These are phyloP conservation scores for Penicillium coprophilum DNA, from an alignment of 495 filamentous ascomycete genomes.

Conservation along the genomic window DNA sequence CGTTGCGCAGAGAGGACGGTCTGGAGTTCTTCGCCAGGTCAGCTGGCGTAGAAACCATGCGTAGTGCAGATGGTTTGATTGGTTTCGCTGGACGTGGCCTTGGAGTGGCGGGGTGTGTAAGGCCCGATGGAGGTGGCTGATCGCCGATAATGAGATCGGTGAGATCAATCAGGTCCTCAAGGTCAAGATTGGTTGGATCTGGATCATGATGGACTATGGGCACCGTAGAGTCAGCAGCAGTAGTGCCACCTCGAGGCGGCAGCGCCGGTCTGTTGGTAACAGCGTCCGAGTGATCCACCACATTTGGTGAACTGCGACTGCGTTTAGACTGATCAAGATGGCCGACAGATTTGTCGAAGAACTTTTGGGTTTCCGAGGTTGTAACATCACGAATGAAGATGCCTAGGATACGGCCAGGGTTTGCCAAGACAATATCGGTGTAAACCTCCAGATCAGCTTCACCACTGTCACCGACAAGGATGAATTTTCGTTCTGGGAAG, in stretches of 20 bases:
- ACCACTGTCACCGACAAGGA: slow-evolving; percentile 92
- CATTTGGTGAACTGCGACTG: slow-evolving; percentile 32
- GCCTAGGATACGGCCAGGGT: slow-evolving; percentile 76
- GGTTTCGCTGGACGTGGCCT: slow-evolving; percentile 58
- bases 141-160: slow-evolving; percentile 52
- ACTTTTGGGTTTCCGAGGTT: slow-evolving; percentile 63
- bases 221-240: slow-evolving; percentile 17
- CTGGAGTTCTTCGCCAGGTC: slow-evolving; percentile 10
- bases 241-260: slow-evolving; percentile 31
- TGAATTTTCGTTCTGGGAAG: slow-evolving; percentile 85
- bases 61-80: slow-evolving; percentile 64
- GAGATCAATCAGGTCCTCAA: slow-evolving; percentile 64
- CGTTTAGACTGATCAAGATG: slow-evolving; percentile 27
- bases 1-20: slow-evolving; percentile 4
- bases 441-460: slow-evolving; percentile 98
- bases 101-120: slow-evolving; percentile 22
- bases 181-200: slow-evolving; percentile 37
- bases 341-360: slow-evolving; percentile 71
- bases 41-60: slow-evolving; percentile 36
- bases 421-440: slow-evolving; percentile 80
- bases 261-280: slow-evolving; percentile 33
- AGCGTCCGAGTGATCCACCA: slow-evolving; percentile 30
- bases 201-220: slow-evolving; percentile 15
- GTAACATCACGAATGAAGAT: slow-evolving; percentile 97
- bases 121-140: slow-evolving; percentile 8